Conservation (phyloP, 805 yeast species). For the Candida mattraensis region DNA sequence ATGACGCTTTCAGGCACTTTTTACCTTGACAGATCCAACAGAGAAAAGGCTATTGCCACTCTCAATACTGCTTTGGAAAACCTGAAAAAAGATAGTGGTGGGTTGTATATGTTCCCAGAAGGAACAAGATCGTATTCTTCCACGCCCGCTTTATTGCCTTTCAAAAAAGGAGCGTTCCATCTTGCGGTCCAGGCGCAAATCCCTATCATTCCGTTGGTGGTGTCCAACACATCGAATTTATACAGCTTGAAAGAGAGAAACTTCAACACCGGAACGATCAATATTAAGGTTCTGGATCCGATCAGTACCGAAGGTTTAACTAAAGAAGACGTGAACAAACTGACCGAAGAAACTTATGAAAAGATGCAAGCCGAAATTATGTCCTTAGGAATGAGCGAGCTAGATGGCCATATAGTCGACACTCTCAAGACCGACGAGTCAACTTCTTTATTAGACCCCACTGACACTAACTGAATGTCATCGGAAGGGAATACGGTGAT, state of each 20-base stretch:
- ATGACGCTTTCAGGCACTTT: constrained; percentile 90
- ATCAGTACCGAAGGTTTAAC: constrained; percentile 68
- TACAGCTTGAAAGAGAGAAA: constrained; percentile 58
- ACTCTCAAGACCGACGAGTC: no score
- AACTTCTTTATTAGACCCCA: no score
- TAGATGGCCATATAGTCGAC: constrained; percentile 20
- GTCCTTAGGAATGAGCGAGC: constrained; percentile 44
- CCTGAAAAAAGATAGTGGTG: constrained; percentile 64
- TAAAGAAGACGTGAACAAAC: constrained; percentile 65
- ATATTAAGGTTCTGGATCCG: constrained; percentile 79
- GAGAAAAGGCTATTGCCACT: constrained; percentile 72
- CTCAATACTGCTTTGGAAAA: constrained; percentile 66
- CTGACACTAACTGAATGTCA: no score
- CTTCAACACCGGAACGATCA: constrained; percentile 78
- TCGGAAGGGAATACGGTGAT: no score
- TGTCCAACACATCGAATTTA: constrained; percentile 78
- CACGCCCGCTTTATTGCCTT: constrained; percentile 71
- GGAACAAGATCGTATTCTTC: constrained; percentile 88
- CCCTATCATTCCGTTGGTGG: constrained; percentile 87
- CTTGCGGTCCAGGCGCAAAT: constrained; percentile 89
- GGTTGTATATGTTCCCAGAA: constrained; percentile 91
- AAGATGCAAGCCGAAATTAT: constrained; percentile 50
- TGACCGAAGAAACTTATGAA: constrained; percentile 56
- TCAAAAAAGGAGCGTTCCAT: constrained; percentile 98
- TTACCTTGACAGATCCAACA: constrained; percentile 80